Base-by-base conservation (phyloP, 441 rosid species). In the Populus hybrid region DNA sequence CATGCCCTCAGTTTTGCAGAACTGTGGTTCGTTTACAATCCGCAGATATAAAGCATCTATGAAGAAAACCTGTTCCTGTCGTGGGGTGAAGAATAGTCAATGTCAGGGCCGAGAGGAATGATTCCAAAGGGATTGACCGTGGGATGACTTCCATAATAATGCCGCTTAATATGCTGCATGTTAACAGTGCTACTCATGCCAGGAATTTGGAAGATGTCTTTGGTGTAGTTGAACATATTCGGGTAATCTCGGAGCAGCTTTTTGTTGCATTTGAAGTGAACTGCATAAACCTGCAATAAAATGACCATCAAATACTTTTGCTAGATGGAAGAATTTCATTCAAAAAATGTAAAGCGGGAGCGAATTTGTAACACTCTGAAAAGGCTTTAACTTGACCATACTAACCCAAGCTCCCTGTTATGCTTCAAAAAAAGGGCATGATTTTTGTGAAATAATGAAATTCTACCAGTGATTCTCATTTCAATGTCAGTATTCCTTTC, bases 261-360 rank as follows among this genome's bases (percentile, higher is more conserved):
- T 85, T 90, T 91, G 90, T 95, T 93, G 92, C 99, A 92, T 85
- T 92, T 95, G 90, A 91, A 95, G 82, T 92, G 94, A 70, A 95
- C 96, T 0, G 88, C 93, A 75, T 95, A 93, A 28, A 93, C 97
- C 98, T 94, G 84, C 33, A 79, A 26, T 3, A 23, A 33, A 56
- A 35, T 20, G 7, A 69, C 1, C 7, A 45, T 72, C 56, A 72
- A 65, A 70, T 11, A 16, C 64, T 33, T 64, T 29, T 29, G 67
- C 66, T 73, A 69, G 20, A 40, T 3, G 28, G 45, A 35, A 21
- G 8, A n/a, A 18, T 20, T 24, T 45, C 69, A 18, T 7, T 18
- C 42, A 63, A 26, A 53, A 16, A 45, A 2, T 45, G 64, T 53
- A 14, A 45, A 45, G 16, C 5, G 20, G 56, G 23, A 68, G 12